phyloP scores from a whole-genome alignment of 2,329 filamentous ascomycete genomes.

The Nothomitra cinnamomea region DNA sequence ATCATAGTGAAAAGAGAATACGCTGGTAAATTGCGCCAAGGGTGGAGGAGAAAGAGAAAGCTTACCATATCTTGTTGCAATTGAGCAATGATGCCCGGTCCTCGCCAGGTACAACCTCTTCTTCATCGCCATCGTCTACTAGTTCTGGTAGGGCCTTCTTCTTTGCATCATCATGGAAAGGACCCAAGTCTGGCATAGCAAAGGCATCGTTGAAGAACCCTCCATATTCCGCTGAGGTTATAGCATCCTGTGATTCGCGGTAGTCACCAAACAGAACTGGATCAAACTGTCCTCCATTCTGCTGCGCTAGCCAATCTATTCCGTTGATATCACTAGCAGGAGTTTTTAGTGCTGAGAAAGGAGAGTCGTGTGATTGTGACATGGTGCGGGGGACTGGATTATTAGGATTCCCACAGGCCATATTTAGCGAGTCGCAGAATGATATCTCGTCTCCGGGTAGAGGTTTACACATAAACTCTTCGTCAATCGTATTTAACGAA shows the following conservation, averaged over 20 bases:
- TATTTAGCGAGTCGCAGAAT: conserved; percentile 37
- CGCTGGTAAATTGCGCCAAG: not conserved
- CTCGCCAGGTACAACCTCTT: conserved; percentile 42
- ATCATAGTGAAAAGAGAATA: not conserved
- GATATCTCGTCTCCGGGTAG: not conserved
- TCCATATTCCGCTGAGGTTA: conserved; percentile 55
- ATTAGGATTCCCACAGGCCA: conserved; percentile 35
- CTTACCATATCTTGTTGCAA: conserved; percentile 89
- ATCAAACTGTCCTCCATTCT: conserved; percentile 76
- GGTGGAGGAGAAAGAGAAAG: conserved; percentile 9
- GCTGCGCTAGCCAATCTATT: conserved; percentile 59
- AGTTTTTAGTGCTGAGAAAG: conserved; percentile 15
- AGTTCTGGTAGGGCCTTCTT: conserved; percentile 63
- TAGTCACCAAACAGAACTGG: conserved; percentile 85
- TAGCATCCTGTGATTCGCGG: conserved; percentile 72
- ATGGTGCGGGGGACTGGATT: conserved; percentile 34
- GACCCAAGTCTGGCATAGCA: conserved; percentile 58
- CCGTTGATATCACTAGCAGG: conserved; percentile 32
- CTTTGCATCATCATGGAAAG: conserved; percentile 49
- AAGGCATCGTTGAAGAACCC: conserved; percentile 62
- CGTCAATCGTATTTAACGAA: conserved; percentile 44
- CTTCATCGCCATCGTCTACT: conserved; percentile 54
- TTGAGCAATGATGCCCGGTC: conserved; percentile 50
- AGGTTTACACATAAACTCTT: conserved; percentile 38
- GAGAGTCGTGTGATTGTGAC: conserved; percentile 25